Evolutionary conservation across 1,284 basidiomycete genomes (phyloP), one percentile per base, ranked within the genome.

Genomic region (Cutaneotrichosporon sp.): DNA sequence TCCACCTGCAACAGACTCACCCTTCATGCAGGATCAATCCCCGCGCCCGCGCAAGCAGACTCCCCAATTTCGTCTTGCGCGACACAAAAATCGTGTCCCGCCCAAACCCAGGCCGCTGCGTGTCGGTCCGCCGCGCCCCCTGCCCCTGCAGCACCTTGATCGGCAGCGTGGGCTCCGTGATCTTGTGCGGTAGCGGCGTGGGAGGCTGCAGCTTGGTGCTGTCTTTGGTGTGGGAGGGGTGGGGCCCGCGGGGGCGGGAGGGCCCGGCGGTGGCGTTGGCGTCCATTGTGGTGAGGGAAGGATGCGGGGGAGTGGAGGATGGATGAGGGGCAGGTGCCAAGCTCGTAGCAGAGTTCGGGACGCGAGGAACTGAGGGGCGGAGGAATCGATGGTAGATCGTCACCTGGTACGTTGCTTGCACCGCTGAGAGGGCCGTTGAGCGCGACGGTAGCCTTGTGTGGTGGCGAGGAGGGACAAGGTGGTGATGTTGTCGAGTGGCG

Each of bases 11-110:
- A n/a, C n/a, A n/a, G n/a, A 89, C 87, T 29, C 90, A 87, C 43
- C 95, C 95, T 77, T 94, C 90, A 75, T 97, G 92, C 55, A 86
- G 89, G 22, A 89, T 84, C 43, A 99, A 84, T 88, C 89, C 97
- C 71, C 94, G 92, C 67, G 85, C 88, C 8, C 79, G 78, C 56
- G 67, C 60, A 8, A 79, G 63, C 47, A 73, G 83, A 22, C 90
- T 91, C 76, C 94, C 95, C 67, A 94, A 52, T 46, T 60, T 42
- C 84, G 89, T 91, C 73, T 88, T 89, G 51, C 92, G 86, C 65
- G 90, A 91, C 53, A 95, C 75, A 64, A 91, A 91, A 42, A 95
- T 87, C 63, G 84, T 82, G 69, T 90, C 90, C 76, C 89, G 86
- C 74, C 89, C 89, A 56, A 67, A 75, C 4, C 73, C 75, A n/a